These are phyloP conservation scores for Neoboletus magnificus DNA, from an alignment of 768 basidiomycete species.

Conservation along the genomic window DNA sequence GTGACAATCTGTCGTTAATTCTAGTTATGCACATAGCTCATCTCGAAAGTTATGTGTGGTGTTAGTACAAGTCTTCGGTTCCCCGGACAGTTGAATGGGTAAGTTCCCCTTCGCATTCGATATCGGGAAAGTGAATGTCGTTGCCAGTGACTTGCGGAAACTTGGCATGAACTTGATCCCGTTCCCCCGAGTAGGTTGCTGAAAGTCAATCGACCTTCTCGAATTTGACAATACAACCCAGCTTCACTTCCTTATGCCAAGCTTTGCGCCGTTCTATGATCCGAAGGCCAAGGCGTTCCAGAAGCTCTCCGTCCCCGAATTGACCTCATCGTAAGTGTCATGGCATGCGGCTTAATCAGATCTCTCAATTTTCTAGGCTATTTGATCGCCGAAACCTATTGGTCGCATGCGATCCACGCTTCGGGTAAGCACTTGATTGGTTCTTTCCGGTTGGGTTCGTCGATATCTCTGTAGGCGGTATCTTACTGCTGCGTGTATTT, in stretches of 20 bases:
- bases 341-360: neutral
- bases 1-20: neutral
- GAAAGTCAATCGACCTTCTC: neutral
- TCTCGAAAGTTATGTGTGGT: conserved; percentile 91
- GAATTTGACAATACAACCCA: conserved; percentile 31
- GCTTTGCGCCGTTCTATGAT: conserved; percentile 87
- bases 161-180: conserved; percentile 93
- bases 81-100: conserved; percentile 93
- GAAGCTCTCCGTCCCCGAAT: conserved; percentile 57
- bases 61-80: conserved; percentile 89
- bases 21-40: conserved; percentile 42
- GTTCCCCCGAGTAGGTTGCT: conserved; percentile 77
- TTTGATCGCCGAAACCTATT: conserved; percentile 80
- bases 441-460: neutral
- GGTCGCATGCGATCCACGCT: conserved; percentile 78
- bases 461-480: conserved; percentile 54
- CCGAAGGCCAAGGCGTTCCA: conserved; percentile 60
- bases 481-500: conserved; percentile 83
- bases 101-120: conserved; percentile 14
- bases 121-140: conserved; percentile 3
- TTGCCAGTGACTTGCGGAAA: conserved; percentile 73
- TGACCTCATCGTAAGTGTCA: conserved; percentile 65
- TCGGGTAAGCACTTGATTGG: conserved; percentile 45
- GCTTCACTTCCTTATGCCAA: conserved; percentile 96
- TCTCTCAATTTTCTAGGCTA: conserved; percentile 41